Base-by-base conservation (phyloP, 1,284 basidiomycete species). In the Ceratobasidium sp. region DNA sequence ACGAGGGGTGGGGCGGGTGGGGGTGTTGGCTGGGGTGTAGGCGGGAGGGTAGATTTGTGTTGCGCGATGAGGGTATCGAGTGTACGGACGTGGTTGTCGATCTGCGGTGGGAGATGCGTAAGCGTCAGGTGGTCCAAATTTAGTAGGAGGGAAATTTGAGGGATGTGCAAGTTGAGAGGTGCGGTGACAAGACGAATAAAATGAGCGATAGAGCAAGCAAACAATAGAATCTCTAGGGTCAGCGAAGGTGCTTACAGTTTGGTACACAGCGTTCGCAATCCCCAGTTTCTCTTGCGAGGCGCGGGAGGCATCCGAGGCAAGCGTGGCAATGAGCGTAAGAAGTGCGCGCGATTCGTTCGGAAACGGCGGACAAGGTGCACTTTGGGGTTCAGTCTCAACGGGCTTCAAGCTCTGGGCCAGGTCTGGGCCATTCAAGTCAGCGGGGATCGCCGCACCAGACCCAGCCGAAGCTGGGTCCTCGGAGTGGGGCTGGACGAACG, bases 211-310 rank as follows among this genome's bases (percentile, higher is more conserved):
- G n/a, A n/a, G n/a, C n/a, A n/a, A n/a, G n/a, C n/a, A n/a, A 14
- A 47, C n/a, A 47, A 11, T 23, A 4, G 35, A 2, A 16, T n/a
- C 38, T 26, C 32, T 16, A 18, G 38, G 16, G n/a, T 11, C n/a
- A n/a, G n/a, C n/a, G n/a, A n/a, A n/a, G n/a, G n/a, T n/a, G 41
- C 76, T 11, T 52, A 76, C 76, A 9, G 72, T 70, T 54, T 76
- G 66, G 47, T 75, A 76, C 11, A 74, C 71, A 13, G 73, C 63
- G n/a, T 67, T 70, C 5, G 76, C 76, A 38, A 76, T 69, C 5
- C 74, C 76, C 8, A 76, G 54, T 59, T 76, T 76, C 67, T 76
- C 76, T 23, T 75, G 71, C 43, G 74, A 75, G 14, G 75, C 73
- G 28, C 72, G 59, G 41, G 74, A 61, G 32, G 59, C 63, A 38